Evolutionary conservation across 1,139 yeast genomes (phyloP), one percentile per base, ranked within the genome.

Genomic region (Candida glucosophila): DNA sequence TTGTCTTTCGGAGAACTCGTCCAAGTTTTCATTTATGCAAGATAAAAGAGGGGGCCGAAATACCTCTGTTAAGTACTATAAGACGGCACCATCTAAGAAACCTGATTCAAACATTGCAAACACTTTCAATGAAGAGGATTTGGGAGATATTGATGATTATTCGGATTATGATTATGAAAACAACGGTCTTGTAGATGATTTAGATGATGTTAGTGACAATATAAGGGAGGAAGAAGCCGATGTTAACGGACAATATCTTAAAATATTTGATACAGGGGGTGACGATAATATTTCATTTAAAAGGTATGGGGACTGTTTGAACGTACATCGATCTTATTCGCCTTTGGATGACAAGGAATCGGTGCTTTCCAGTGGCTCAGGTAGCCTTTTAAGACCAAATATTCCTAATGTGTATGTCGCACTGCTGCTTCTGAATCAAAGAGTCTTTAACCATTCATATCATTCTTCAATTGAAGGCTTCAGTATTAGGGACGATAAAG

Each of bases 21-120:
- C 73, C 1, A 71, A 65, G 30, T 76, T 76, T 40, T 74, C 81
- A 0, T 76, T 76, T 40, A 77, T 73, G 23, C 57, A 63, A 29
- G 74, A 69, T 30, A 52, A 54, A 28, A 57, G 56, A 10, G 70
- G 73, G 13, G 82, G 81, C 2, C 50, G 82, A 38, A 75, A 75
- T 33, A 64, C 76, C 0, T 74, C 81, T 0, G 68, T 74, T 7
- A 72, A 74, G 39, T 76, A 75, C 40, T 75, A 76, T 37, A 70
- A 70, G 32, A 67, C 55, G 2, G 47, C 42, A 23, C 24, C 24
- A 12, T 28, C 28, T n/a, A 26, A 29, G n/a, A 24, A 20, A 12
- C 19, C 22, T 3, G 22, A 22, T 4, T 24, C 33, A 4, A 20
- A 27, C n/a, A 35, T 35, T 37, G 49, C 50, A 19, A 38, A 40